Conservation (phyloP, 1,139 yeast genomes). For the Wickerhamomyces sp. region DNA sequence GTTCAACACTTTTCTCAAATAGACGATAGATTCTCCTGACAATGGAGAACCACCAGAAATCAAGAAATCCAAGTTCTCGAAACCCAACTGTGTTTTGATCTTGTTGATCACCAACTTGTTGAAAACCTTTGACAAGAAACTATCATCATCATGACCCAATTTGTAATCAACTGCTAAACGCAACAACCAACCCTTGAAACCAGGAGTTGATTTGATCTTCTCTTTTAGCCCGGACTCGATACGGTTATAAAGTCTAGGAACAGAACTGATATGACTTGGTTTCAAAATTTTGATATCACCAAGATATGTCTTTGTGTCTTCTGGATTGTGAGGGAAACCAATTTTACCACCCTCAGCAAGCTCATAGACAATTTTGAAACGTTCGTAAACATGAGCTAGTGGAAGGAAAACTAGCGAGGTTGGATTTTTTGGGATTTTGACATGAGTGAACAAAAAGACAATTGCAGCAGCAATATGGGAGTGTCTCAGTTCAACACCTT, state of each 20-base stretch:
- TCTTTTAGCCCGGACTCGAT: conserved; percentile 45
- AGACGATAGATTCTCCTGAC: conserved; percentile 38
- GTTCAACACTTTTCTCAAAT: conserved; percentile 42
- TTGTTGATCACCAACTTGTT: conserved; percentile 38
- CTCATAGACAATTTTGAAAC: conserved; percentile 28
- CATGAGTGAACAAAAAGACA: conserved; percentile 23
- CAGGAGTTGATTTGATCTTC: conserved; percentile 23
- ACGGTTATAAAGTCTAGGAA: conserved; percentile 48
- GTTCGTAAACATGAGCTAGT: conserved; percentile 63
- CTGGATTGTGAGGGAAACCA: conserved; percentile 42
- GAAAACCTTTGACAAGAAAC: conserved; percentile 28
- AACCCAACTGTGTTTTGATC: conserved; percentile 39
- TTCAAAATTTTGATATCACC: conserved; percentile 42
- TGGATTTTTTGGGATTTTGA: conserved; percentile 21
- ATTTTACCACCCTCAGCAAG: conserved; percentile 32
- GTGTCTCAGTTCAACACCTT: conserved; percentile 48
- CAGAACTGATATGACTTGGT: conserved; percentile 42
- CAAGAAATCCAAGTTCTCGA: conserved; percentile 33
- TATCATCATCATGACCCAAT: conserved; percentile 32
- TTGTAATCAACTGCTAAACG: conserved; percentile 23
- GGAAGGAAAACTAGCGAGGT: conserved; percentile 42
- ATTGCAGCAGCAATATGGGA: conserved; percentile 38
- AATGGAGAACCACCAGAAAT: conserved; percentile 52
- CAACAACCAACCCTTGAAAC: conserved; percentile 21
- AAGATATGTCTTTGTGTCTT: conserved; percentile 37